A percentile compares a stretch with the other conserved stretches of the same genome.
These are phyloP conservation scores for Diutina neorugosa DNA, from an alignment of 1,139 yeast genomes.

Conservation along the genomic window DNA sequence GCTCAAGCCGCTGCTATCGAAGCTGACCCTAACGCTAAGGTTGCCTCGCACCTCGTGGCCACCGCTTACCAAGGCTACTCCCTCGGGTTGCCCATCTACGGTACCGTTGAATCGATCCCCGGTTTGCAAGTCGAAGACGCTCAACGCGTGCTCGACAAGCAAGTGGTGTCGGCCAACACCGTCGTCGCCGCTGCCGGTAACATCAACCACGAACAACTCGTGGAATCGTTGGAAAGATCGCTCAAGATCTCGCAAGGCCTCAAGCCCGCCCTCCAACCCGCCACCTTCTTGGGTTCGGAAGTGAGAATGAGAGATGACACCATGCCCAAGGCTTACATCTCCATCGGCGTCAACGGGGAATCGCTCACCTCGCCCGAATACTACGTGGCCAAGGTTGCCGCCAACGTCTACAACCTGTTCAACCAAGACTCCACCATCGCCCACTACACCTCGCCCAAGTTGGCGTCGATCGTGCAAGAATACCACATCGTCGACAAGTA, in stretches of 20 bases:
- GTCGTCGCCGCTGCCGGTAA: slow-evolving; percentile 69
- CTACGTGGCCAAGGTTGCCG: slow-evolving; percentile 62
- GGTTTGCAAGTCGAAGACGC: slow-evolving; percentile 50
- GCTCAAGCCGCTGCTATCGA: slow-evolving; percentile 33
- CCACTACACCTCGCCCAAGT: slow-evolving; percentile 71
- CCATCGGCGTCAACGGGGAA: slow-evolving; percentile 69
- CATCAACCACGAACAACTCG: slow-evolving; percentile 54
- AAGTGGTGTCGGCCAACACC: slow-evolving; percentile 49
- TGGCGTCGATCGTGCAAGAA: slow-evolving; percentile 62
- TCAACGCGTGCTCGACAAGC: slow-evolving; percentile 39
- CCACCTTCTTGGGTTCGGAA: slow-evolving; percentile 72
- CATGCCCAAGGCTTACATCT: slow-evolving; percentile 64
- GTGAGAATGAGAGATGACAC: slow-evolving; percentile 83
- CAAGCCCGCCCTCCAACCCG: slow-evolving; percentile 40
- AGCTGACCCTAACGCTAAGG: slow-evolving; percentile 34
- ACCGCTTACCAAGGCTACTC: slow-evolving; percentile 82
- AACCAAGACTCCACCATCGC: slow-evolving; percentile 38
- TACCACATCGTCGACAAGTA: slow-evolving; percentile 62
- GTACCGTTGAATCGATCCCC: slow-evolving; percentile 52
- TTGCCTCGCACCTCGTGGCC: slow-evolving; percentile 62
- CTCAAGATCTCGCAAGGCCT: slow-evolving; percentile 39
- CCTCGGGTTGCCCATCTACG: slow-evolving; percentile 60
- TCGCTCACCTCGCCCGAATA: slow-evolving; percentile 48
- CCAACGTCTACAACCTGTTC: slow-evolving; percentile 56
- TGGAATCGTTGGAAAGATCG: slow-evolving; percentile 45